Evolutionary conservation across 202 grass and related monocot genomes (phyloP).

Genomic region (Eragrostis tef): DNA sequence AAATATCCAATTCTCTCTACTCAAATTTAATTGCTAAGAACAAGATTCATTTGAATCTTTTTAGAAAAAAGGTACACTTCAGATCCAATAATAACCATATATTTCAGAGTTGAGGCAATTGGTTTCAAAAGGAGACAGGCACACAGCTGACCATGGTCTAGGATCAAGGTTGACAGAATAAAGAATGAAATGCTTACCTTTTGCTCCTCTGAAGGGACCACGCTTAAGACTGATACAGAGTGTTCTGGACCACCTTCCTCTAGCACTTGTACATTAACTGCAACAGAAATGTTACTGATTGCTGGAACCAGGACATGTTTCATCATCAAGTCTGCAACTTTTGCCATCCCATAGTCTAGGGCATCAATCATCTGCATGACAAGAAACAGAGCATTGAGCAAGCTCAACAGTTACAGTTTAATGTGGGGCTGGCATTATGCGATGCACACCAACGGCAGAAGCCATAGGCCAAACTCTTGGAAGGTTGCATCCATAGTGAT

Average conservation of each 20-base stretch:
- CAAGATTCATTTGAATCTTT: background rate
- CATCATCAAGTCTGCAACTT: conserved; percentile 70
- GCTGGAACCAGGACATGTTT: conserved; percentile 75
- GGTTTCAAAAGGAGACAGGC: conserved; percentile 18
- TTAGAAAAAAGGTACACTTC: conserved; percentile 11
- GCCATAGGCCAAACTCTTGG: background rate
- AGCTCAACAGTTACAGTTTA: conserved; percentile 28
- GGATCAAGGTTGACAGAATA: conserved; percentile 17
- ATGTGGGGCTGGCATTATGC: conserved; percentile 1
- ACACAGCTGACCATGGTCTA: conserved; percentile 21
- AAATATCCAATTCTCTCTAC: conserved; percentile 24
- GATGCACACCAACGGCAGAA: background rate
- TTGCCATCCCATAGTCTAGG: conserved; percentile 88
- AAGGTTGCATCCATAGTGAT: background rate
- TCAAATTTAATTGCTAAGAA: conserved; percentile 3
- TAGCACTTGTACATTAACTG: conserved; percentile 60
- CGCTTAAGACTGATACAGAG: conserved; percentile 49
- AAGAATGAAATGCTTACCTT: conserved; percentile 56
- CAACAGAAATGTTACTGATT: conserved; percentile 58
- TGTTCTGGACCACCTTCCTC: conserved; percentile 49
- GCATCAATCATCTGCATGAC: conserved; percentile 67
- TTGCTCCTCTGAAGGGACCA: conserved; percentile 59
- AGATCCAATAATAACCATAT: background rate
- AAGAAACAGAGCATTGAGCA: conserved; percentile 34
- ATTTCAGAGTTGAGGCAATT: background rate